Base-by-base conservation (phyloP, 371 early-diverging fungal species). In the Fennellomyces sp. region DNA sequence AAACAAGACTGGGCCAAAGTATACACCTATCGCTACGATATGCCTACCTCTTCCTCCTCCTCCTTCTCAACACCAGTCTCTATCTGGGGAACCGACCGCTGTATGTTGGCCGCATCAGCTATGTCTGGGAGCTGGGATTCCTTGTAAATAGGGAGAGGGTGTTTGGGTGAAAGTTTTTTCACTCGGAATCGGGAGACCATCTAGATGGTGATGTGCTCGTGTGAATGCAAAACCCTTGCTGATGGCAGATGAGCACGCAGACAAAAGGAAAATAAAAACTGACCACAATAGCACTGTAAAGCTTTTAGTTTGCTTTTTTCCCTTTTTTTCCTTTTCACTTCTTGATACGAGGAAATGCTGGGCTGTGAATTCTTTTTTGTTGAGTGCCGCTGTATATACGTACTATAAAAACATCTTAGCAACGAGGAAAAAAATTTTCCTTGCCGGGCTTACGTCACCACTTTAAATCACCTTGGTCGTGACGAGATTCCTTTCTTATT, bases 161-260 rank as follows among this genome's bases (percentile, higher is more conserved):
- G 88, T 72, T 92, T 92, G 60, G 84, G 78, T 72, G 95, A 94
- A 66, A 97, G 86, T 80, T 95, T 96, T 65, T 96, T 87, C 62
- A 89, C 89, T 66, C 98, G 83, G 78, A 97, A 91, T 72, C 92
- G 84, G 58, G 88, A 80, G 54, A 81, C 84, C 68, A 81, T 81
- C 73, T 74, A 64, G 61, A 64, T 63, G 41, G 64, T 56, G 60
- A 55, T 60, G 53, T 26, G 55, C 52, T 48, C 51, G 55, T 61
- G 51, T 56, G 31, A 31, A 21, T 56, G 13, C 29, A 49, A 52
- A 52, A 30, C 33, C 26, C 29, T 49, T 58, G 26, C 23, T n/a
- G 6, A 23, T 23, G 3, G n/a, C 17, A 42, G 45, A 42, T 42
- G 45, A 11, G 6, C 6, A 28, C 31, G 19, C 23, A 52, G 41